Evolutionary conservation across 305 asterid genomes (phyloP), one percentile per base, ranked within the genome.

Genomic region (Galium porrigens): DNA sequence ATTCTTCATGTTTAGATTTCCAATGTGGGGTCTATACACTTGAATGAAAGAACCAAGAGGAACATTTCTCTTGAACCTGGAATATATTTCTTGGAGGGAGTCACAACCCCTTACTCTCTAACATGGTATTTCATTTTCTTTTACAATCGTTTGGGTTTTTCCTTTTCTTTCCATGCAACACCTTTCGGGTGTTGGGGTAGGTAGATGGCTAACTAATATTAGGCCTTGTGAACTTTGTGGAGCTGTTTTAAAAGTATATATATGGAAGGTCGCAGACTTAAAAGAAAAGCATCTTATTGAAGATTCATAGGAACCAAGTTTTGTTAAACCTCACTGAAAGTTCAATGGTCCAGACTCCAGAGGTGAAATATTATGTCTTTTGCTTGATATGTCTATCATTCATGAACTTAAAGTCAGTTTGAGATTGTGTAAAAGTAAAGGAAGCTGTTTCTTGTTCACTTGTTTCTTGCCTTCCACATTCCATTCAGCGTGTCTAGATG

Each of bases 391-490:
- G 4, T 54, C 27, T 33, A 22, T 53, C 42, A 17, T 52, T 11
- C 69, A 37, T 25, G 25, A n/a, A 46, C 20, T 63, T 18, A 33
- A 10, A 6, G 15, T 0, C 33, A 32, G 36, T 18, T 18, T 12
- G 14, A 20, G 61, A 12, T 48, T 58, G 25, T 30, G 7, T n/a
- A 41, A 41, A 37, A 25, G 15, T 34, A 33, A 36, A 46, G 14
- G 39, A 42, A 59, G 66, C 39, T 34, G 52, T 49, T n/a, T 32
- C 18, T 9, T 63, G 39, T 62, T 11, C 25, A 6, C n/a, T 12
- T 58, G 29, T 68, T 44, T 20, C 39, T 25, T 68, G 46, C 59
- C 41, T 62, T 30, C 17, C 51, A 12, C 32, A 1, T 34, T 68
- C 2, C 6, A 60, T 60, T 55, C 44, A 12, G 39, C 15, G 0